Conservation (phyloP, 257 asterid species). For the Coffea canephora region DNA sequence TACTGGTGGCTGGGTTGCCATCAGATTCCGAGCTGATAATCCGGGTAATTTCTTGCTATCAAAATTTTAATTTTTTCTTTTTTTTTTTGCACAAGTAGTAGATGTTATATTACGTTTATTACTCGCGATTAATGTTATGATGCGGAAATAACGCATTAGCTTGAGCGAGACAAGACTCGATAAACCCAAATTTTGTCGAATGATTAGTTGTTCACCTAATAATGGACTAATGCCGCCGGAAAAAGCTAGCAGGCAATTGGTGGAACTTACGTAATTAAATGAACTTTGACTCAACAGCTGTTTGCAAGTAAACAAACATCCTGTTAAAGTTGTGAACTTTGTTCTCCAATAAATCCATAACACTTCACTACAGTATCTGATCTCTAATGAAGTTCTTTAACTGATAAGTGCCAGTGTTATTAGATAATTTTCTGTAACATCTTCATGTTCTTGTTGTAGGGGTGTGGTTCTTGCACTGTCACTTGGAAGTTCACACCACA, state of each 20-base stretch:
- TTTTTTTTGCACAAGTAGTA: too few species aligned
- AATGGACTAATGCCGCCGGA: neutral
- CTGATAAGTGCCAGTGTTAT: neutral
- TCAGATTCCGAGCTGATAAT: constrained; percentile 56
- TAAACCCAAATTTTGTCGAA: too few species aligned
- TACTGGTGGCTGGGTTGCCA: constrained; percentile 61
- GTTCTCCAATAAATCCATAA: neutral
- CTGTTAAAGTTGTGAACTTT: neutral
- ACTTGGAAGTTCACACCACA: constrained; percentile 57
- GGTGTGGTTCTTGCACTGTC: constrained; percentile 68
- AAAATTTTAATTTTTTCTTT: neutral
- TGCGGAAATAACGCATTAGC: neutral
- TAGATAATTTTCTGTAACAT: neutral
- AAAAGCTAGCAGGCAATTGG: neutral
- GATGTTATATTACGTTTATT: too few species aligned
- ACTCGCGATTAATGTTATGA: neutral
- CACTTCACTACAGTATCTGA: neutral
- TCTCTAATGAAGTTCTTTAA: neutral
- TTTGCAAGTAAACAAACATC: neutral
- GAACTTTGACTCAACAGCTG: neutral
- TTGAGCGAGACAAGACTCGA: neutral
- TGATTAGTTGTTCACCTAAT: neutral
- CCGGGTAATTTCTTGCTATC: constrained; percentile 38
- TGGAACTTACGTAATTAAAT: neutral
- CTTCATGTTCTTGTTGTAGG: constrained; percentile 27